Conservation (phyloP, 257 asterid species). For the Salvia hispanica region DNA sequence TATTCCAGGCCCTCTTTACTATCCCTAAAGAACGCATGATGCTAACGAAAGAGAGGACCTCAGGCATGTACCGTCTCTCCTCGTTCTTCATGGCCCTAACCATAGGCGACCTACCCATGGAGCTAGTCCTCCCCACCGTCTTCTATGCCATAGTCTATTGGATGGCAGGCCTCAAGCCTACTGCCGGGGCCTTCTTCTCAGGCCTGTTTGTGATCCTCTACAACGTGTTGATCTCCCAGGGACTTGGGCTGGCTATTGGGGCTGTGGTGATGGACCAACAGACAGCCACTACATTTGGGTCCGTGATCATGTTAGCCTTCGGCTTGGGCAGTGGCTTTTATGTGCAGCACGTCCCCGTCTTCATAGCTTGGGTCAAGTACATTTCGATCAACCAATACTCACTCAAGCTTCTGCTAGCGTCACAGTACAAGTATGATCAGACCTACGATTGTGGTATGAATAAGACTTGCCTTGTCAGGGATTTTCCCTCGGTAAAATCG, state of each 20-base stretch:
- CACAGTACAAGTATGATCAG: slow-evolving; percentile 56
- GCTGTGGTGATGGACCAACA: slow-evolving; percentile 64
- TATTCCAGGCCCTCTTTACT: slow-evolving; percentile 74
- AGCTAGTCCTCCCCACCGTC: slow-evolving; percentile 9
- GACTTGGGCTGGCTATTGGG: slow-evolving; percentile 81
- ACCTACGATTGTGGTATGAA: slow-evolving; percentile 43
- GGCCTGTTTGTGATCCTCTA: slow-evolving; percentile 50
- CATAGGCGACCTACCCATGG: slow-evolving; percentile 74
- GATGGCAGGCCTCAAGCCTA: slow-evolving; percentile 70
- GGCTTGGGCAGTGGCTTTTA: slow-evolving; percentile 65
- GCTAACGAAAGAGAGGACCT: slow-evolving; percentile 72
- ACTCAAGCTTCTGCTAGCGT: slow-evolving; percentile 53
- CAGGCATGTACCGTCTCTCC: slow-evolving; percentile 83
- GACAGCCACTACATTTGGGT: slow-evolving; percentile 58
- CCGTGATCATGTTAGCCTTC: slow-evolving; percentile 62
- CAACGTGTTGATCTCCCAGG: slow-evolving; percentile 57
- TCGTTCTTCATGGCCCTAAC: slow-evolving; percentile 80
- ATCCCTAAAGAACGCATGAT: slow-evolving; percentile 71
- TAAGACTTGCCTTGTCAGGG: slow-evolving; percentile 50
- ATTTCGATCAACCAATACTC: slow-evolving; percentile 58
- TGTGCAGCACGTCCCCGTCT: slow-evolving; percentile 62
- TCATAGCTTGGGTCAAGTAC: slow-evolving; percentile 70
- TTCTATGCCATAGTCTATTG: slow-evolving; percentile 62
- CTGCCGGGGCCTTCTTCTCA: slow-evolving; percentile 42
- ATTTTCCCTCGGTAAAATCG: slow-evolving; percentile 53